Base-by-base conservation (phyloP, 1,139 yeast species). In the Scheffersomyces parashehatae region DNA sequence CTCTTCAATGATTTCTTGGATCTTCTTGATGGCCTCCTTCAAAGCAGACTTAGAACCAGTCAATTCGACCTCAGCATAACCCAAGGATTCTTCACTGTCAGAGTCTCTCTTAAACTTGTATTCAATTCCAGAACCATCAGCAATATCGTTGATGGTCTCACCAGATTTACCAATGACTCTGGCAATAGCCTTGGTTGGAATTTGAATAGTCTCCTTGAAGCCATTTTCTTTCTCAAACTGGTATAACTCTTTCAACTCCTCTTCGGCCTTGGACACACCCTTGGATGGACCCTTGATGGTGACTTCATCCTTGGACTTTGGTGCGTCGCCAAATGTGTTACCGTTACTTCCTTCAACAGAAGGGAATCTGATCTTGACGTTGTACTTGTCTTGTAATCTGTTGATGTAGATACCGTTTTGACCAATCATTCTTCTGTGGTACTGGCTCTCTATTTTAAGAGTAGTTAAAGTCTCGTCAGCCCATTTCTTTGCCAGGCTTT, bases 221-320 rank as follows among this genome's bases (percentile, higher is more conserved):
- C 96, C 93, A 60, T 91, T 89, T 56, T 88, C 97, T 60, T 81
- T 84, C 66, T 91, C 98, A 65, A 85, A 95, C 56, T 86, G 86
- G 54, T 88, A 76, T 52, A 95, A 77, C 48, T 90, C 97, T 57
- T 79, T 75, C 60, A 95, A 72, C 72, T 95, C 99, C 52, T 85
- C 93, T 62, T 83, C 83, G 36, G 96, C 95, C 62, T 86, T 85
- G 28, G 82, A 77, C 37, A 88, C 98, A 53, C 91, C 93, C 66
- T 84, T 85, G 15, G 97, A 88, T 42, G 98, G 96, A 42, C 99
- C 99, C 58, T 84, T 84, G 50, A 95, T 79, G 30, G 83, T 75
- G 43, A 93, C 89, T 55, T 85, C 87, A 56, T 88, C 88, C 54
- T 70, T 70, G 51, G 65, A 53, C 49, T 58, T 65, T 47, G 77